These are phyloP conservation scores for Chlamydomonas eustigma DNA, from an alignment of 139 green algal genomes.

Conservation along the genomic window DNA sequence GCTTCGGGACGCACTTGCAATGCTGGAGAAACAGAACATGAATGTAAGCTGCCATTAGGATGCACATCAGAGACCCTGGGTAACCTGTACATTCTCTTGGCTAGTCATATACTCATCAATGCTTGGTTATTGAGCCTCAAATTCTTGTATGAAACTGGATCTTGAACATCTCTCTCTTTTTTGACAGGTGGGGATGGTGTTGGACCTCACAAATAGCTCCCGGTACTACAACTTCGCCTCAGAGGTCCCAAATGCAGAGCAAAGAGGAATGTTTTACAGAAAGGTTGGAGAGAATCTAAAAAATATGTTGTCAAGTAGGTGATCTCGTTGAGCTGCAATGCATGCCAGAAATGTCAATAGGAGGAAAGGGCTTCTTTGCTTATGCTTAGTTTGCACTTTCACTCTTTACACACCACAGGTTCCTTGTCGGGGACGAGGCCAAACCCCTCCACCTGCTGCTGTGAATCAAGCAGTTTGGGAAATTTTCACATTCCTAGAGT, in stretches of 20 bases:
- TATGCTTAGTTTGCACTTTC: too few relatives aligned
- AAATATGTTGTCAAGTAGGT: too few relatives aligned
- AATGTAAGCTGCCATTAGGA: conserved; percentile 18
- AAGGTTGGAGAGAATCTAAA: too few relatives aligned
- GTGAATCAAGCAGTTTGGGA: conserved; percentile 81
- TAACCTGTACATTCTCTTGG: too few relatives aligned
- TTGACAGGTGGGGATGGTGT: conserved; percentile 65
- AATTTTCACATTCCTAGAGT: conserved; percentile 38
- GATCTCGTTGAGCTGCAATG: too few relatives aligned
- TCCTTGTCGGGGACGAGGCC: conserved; percentile 67
- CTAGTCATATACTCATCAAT: too few relatives aligned
- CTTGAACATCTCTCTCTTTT: not conserved
- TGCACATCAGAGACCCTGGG: not conserved
- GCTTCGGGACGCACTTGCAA: conserved; percentile 28
- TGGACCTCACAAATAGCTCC: conserved; percentile 90
- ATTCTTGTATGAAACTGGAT: too few relatives aligned
- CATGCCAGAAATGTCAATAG: too few relatives aligned
- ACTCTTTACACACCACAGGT: conserved; percentile 44
- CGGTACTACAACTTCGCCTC: conserved; percentile 84
- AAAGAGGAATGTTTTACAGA: not conserved
- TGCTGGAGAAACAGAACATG: conserved; percentile 23
- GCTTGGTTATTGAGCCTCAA: too few relatives aligned
- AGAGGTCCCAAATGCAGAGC: conserved; percentile 29
- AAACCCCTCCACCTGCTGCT: conserved; percentile 62
- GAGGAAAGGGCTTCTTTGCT: too few relatives aligned